Percentiles rank a stretch among this genome's conserved stretches.
phyloP scores from a whole-genome alignment of 2,329 filamentous ascomycete species.

The Fusarium equiseti region DNA sequence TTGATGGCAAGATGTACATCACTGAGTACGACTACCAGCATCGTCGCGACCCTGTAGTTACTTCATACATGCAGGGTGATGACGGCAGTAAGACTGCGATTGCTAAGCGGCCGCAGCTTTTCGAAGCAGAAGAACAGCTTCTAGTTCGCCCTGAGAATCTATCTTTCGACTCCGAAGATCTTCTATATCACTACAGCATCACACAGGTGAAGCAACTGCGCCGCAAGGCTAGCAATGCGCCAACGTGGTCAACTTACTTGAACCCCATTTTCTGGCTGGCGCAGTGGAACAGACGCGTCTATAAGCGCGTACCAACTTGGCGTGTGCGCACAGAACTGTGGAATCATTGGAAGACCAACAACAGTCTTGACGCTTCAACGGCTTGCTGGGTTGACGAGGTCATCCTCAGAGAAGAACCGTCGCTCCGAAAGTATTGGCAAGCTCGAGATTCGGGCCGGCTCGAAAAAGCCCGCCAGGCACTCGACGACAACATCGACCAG shows the following conservation, averaged over 20 bases:
- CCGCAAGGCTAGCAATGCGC: neutral
- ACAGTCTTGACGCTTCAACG: conserved; percentile 28
- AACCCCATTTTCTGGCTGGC: neutral
- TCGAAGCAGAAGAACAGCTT: neutral
- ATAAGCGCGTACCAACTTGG: conserved; percentile 34
- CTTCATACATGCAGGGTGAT: conserved; percentile 14
- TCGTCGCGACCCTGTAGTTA: conserved; percentile 29
- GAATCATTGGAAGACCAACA: conserved; percentile 30
- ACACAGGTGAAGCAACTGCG: neutral
- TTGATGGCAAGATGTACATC: conserved; percentile 17
- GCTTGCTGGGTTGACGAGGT: conserved; percentile 39
- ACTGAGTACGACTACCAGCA: conserved; percentile 37
- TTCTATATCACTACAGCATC: conserved; percentile 1
- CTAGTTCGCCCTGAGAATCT: neutral
- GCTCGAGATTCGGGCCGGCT: conserved; percentile 27
- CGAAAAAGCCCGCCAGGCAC: conserved; percentile 7
- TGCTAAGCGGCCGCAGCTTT: conserved; percentile 2
- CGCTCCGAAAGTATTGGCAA: conserved; percentile 28
- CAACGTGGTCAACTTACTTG: neutral
- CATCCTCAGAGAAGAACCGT: conserved; percentile 30
- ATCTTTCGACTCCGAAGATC: neutral
- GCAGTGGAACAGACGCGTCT: conserved; percentile 26
- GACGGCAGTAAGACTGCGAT: conserved; percentile 23
- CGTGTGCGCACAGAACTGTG: conserved; percentile 35
- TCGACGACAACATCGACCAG: conserved; percentile 32